Conservation (phyloP, 2,329 filamentous ascomycete genomes). For the Cordyceps tenuipes region DNA sequence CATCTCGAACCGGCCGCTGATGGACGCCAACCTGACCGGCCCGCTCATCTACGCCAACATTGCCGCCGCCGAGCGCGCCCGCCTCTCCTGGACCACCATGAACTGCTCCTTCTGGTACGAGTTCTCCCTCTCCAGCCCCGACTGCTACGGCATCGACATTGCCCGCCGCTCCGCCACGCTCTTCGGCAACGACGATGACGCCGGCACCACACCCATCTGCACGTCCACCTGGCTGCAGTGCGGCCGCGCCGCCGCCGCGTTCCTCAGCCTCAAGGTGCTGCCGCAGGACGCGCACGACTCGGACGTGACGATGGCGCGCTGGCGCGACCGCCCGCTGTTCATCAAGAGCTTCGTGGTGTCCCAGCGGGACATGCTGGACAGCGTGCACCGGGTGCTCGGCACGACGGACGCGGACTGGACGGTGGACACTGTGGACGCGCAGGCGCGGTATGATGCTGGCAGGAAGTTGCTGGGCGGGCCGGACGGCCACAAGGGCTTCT, state of each 20-base stretch:
- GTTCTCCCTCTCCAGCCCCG: conserved; percentile 30
- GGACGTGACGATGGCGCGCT: conserved; percentile 30
- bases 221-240: conserved; percentile 52
- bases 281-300: conserved; percentile 29
- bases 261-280: conserved; percentile 38
- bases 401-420: conserved; percentile 53
- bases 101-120: conserved; percentile 46
- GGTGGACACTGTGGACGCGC: conserved; percentile 38
- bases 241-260: conserved; percentile 43
- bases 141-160: conserved; percentile 42
- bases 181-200: no score
- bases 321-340: conserved; percentile 39
- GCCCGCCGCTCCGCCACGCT: conserved; percentile 31
- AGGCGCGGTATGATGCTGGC: conserved; percentile 39
- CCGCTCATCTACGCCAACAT: conserved; percentile 15
- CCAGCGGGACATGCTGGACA: conserved; percentile 58
- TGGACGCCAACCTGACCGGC: conserved; percentile 22
- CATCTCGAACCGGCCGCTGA: conserved; percentile 20
- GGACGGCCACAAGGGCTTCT: conserved; percentile 32
- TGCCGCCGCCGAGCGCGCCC: conserved; percentile 31
- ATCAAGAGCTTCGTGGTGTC: conserved; percentile 48
- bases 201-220: conserved; percentile 48
- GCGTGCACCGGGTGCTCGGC: conserved; percentile 49
- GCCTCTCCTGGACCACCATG: conserved; percentile 26
- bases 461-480: conserved; percentile 32